Base-by-base conservation (phyloP, 495 filamentous ascomycete genomes). In the Penicillium bialowiezense region DNA sequence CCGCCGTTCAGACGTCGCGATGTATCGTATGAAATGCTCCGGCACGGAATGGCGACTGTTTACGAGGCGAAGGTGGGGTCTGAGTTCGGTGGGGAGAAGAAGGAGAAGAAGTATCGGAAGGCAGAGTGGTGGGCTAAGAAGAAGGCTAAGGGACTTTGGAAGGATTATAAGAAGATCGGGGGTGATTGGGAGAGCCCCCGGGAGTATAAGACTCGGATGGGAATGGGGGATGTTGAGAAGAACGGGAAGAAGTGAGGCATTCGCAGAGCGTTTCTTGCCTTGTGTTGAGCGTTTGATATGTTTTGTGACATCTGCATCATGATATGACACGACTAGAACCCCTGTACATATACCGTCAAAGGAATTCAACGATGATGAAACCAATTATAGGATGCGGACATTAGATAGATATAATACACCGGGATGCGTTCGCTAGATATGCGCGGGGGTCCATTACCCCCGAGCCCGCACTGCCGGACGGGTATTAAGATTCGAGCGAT, bases 21-120 rank as follows among this genome's bases (percentile, higher is more conserved):
- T 67, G 89, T 97, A 6, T 90, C 91, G 2, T 73, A 89, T 51
- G 87, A 93, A 64, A 92, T 98, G 91, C 63, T 98, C 53, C 84
- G 78, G 67, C 75, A 67, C 20, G 93, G 93, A 2, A 65, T 93
- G 54, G 95, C 92, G 14, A 91, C 87, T 0, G 85, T 95, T 4
- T 98, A 96, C 62, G 93, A 97, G 66, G 91, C 88, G 17, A 96
- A 91, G 69, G 77, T 69, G 8, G 91, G 90, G 7, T 83, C 83
- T 2, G 93, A 97, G 65, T 98, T 93, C 71, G 93, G 93, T 3
- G 80, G 81, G 3, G 78, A 83, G 51, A 62, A 63, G 1, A 64
- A 67, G 54, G 81, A 86, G 61, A 70, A 72, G 44, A 74, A 75
- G 46, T 97, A 96, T 65, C 73, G 83, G 51, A 71, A 68, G 15